Percentiles rank a stretch among this genome's conserved stretches.
Evolutionary conservation across 2,329 filamentous ascomycete species (phyloP).

Genomic region (Penicillium sp.): DNA sequence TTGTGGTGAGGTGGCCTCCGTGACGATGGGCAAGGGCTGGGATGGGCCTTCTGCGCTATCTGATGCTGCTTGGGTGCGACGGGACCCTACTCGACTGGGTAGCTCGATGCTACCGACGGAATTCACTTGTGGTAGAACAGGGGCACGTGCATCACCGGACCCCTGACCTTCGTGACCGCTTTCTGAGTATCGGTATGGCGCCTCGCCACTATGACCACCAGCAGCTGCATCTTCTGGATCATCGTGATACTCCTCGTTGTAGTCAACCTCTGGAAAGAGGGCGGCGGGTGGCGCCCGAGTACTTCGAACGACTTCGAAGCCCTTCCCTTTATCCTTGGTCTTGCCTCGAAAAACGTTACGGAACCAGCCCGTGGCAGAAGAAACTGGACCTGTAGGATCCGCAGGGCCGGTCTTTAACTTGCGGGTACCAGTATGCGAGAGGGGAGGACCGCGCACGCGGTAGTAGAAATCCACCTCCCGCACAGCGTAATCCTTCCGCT

Average conservation of each 20-base stretch:
- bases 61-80: constrained; percentile 46
- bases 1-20: constrained; percentile 17
- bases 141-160: constrained; percentile 34
- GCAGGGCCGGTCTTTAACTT: constrained; percentile 90
- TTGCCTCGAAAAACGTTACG: constrained; percentile 73
- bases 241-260: constrained; percentile 61
- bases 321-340: constrained; percentile 90
- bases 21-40: constrained; percentile 17
- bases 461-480: constrained; percentile 98
- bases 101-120: constrained; percentile 57
- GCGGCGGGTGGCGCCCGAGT: constrained; percentile 77
- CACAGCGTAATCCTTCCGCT: constrained; percentile 77
- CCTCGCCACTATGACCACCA: constrained; percentile 19
- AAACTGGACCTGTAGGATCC: constrained; percentile 86
- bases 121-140: constrained; percentile 56
- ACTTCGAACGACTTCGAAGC: constrained; percentile 93
- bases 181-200: constrained; percentile 28
- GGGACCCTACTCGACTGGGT: constrained; percentile 59
- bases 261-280: constrained; percentile 53
- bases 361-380: constrained; percentile 86
- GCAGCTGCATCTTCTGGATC: constrained; percentile 39
- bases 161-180: constrained; percentile 13
- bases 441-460: constrained; percentile 77
- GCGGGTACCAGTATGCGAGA: constrained; percentile 74
- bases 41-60: constrained; percentile 13